Evolutionary conservation across 1,139 yeast genomes (phyloP), one percentile per base, ranked within the genome.

Genomic region (Magnusiomyces magnusii): DNA sequence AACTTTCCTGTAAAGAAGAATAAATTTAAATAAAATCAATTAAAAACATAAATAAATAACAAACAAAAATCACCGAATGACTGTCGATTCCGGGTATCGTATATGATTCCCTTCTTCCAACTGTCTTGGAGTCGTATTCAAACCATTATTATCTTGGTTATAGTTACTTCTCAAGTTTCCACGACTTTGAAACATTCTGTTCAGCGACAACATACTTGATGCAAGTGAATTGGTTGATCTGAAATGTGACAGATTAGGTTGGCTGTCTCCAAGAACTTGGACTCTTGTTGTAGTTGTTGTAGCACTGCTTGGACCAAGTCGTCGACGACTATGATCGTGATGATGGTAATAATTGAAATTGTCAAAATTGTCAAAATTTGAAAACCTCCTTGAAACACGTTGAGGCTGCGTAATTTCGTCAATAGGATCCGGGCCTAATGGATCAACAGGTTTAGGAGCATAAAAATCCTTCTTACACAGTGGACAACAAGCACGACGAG

Each of bases 401-500:
- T 23, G 49, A 21, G 24, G 49, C 21, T 9, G n/a, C n/a, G 36
- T 17, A 15, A 25, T 23, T 31, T 50, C 60, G 9, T 53, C 58
- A 28, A 53, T 54, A 39, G 61, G 61, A n/a, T 59, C 61, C 36
- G 61, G 61, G 17, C 61, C 61, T 27, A 59, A 36, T 2, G 61
- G 61, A 41, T 62, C 64, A 28, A 57, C 64, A 2, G 68, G 67
- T 49, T 64, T 65, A 19, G 71, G 71, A 9, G 61, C 66, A 60
- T 67, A 71, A 61, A 68, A 72, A 60, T 71, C 75, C n/a, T 66
- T 75, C 68, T 88, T 87, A 72, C 96, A 89, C 77, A 85, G 82
- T 9, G 96, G 96, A 69, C 96, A 89, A 67, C 90, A 85, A 0
- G 93, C 93, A 58, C 87, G 78, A 64, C 93, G 76, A 61, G 81